Evolutionary conservation across 768 basidiomycete species (phyloP).

Genomic region (Amanita phalloides): DNA sequence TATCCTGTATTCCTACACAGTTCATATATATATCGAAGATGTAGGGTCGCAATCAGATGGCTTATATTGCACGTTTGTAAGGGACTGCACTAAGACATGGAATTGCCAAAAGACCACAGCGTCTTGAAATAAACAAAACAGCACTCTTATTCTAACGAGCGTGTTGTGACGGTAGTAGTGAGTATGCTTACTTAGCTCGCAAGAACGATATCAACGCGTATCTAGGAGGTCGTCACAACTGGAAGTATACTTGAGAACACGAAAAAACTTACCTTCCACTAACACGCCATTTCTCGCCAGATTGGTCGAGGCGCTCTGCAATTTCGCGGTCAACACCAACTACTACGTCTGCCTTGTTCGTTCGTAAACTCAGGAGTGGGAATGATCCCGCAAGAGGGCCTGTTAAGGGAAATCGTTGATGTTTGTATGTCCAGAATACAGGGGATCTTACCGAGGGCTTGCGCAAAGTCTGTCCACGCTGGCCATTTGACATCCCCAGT

Average conservation of each 20-base stretch:
- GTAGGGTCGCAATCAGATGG: too few species aligned
- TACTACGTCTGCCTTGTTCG: slow-evolving; percentile 92
- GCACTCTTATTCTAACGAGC: too few species aligned
- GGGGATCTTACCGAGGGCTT: slow-evolving; percentile 52
- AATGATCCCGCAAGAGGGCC: slow-evolving; percentile 75
- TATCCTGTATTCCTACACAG: too few species aligned
- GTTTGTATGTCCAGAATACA: not conserved
- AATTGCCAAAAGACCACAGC: too few species aligned
- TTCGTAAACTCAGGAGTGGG: slow-evolving; percentile 76
- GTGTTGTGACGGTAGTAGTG: too few species aligned
- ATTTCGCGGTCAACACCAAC: slow-evolving; percentile 67
- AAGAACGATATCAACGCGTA: slow-evolving; percentile 6
- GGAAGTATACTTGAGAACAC: not conserved
- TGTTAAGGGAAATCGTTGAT: slow-evolving; percentile 14
- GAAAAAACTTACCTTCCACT: slow-evolving; percentile 56
- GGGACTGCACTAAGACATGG: too few species aligned
- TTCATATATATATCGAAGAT: too few species aligned
- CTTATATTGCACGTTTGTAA: too few species aligned
- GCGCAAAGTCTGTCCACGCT: slow-evolving; percentile 59
- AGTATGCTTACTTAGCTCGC: not conserved
- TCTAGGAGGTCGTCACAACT: not conserved
- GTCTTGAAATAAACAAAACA: too few species aligned
- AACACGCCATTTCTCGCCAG: slow-evolving; percentile 64
- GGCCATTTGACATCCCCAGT: slow-evolving; percentile 89
- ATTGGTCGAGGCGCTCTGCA: slow-evolving; percentile 56